These are phyloP conservation scores for Aspergillus novofumigatus DNA, from an alignment of 2,329 filamentous ascomycete species.

Conservation along the genomic window DNA sequence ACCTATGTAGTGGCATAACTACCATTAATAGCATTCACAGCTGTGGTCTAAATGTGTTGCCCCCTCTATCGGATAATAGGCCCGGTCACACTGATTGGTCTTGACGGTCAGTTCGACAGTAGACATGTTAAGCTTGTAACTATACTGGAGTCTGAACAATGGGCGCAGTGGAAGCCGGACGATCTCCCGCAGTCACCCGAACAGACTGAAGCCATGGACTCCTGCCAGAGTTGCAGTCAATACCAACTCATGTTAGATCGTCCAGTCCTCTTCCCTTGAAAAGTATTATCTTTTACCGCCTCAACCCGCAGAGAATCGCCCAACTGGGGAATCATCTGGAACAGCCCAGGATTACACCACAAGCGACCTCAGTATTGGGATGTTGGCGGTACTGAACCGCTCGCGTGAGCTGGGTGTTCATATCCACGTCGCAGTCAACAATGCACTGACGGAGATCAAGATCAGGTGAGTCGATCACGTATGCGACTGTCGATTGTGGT, in stretches of 20 bases:
- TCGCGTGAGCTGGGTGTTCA: conserved; percentile 58
- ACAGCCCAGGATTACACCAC: conserved; percentile 57
- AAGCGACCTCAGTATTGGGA: conserved; percentile 62
- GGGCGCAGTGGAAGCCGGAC: background rate
- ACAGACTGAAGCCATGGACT: background rate
- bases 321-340: conserved; percentile 44
- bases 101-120: background rate
- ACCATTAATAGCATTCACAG: background rate
- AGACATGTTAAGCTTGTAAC: background rate
- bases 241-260: background rate
- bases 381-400: conserved; percentile 60
- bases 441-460: conserved; percentile 58
- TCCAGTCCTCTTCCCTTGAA: too few species aligned
- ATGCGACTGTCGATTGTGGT: conserved; percentile 50
- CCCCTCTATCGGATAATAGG: background rate
- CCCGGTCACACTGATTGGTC: background rate
- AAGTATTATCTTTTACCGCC: too few species aligned
- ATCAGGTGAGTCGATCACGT: conserved; percentile 57
- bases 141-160: background rate
- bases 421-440: conserved; percentile 59
- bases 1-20: background rate
- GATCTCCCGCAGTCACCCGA: background rate
- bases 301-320: too few species aligned
- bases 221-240: background rate
- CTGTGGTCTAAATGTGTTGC: background rate